A percentile compares a stretch with the other conserved stretches of the same genome.
Evolutionary conservation across 108 stramenopile species (phyloP).

Genomic region (Tribonema minus): DNA sequence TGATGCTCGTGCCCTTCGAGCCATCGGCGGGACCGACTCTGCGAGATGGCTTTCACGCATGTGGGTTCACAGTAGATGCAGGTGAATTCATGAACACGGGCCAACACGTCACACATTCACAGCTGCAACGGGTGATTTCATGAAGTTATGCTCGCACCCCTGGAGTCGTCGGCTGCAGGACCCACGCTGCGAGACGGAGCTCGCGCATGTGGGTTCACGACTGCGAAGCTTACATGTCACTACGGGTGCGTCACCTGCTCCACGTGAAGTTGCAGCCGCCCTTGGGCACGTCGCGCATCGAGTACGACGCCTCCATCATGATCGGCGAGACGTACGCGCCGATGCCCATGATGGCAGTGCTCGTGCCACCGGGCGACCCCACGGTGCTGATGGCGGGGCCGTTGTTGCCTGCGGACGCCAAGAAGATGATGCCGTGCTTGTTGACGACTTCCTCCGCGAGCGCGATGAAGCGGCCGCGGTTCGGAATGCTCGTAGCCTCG

Average conservation of each 20-base stretch:
- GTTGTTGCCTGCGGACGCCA: constrained; percentile 79
- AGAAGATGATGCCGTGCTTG: constrained; percentile 68
- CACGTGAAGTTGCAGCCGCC: constrained; percentile 67
- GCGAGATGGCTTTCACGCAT: no score
- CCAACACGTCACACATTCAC: no score
- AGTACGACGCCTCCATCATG: constrained; percentile 29
- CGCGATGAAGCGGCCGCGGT: constrained; percentile 66
- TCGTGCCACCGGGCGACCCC: constrained; percentile 73
- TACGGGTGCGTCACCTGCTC: no score
- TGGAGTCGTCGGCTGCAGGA: no score
- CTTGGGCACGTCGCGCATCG: constrained; percentile 14
- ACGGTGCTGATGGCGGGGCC: constrained; percentile 81
- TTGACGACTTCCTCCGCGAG: constrained; percentile 64
- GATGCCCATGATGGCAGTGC: constrained; percentile 63
- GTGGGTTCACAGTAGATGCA: no score
- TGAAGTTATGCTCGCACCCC: constrained; percentile 70
- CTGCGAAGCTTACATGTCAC: no score
- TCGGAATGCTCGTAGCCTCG: constrained; percentile 64
- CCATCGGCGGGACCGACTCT: no score
- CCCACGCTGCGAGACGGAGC: no score
- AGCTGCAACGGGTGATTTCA: no score
- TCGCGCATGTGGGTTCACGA: no score
- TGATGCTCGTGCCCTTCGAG: no score
- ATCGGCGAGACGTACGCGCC: constrained; percentile 66
- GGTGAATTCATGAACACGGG: no score